phyloP scores from a whole-genome alignment of 2,329 filamentous ascomycete species.

The Acrocalymma vagum region DNA sequence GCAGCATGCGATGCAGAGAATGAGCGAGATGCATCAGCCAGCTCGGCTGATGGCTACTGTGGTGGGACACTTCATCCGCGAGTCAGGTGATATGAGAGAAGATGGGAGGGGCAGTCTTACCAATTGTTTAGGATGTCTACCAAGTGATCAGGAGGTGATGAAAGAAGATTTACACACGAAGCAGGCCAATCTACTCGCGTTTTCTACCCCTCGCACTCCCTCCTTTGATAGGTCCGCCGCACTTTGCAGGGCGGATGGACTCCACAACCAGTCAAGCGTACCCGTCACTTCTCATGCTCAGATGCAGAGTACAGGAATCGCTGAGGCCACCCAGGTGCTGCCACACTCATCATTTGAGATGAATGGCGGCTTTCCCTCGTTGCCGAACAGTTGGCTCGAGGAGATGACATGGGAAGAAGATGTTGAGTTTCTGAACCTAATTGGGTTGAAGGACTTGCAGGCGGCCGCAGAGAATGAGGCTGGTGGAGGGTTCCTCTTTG shows the following conservation, averaged over 20 bases:
- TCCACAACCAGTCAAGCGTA: too few species aligned
- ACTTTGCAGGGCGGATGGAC: too few species aligned
- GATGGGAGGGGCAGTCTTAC: neutral
- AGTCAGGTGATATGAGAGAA: conserved; percentile 2
- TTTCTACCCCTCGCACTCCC: too few species aligned
- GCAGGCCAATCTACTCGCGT: too few species aligned
- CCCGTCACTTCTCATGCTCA: conserved; percentile 1
- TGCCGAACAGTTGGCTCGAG: conserved; percentile 21
- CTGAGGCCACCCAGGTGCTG: neutral
- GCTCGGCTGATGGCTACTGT: conserved; percentile 19
- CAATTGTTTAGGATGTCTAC: neutral
- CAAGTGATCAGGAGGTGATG: neutral
- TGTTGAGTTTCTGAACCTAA: conserved; percentile 20
- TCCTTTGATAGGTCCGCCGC: too few species aligned
- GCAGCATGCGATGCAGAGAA: conserved; percentile 7
- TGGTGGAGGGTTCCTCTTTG: too few species aligned
- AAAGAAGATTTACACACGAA: too few species aligned
- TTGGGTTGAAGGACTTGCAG: conserved; percentile 21
- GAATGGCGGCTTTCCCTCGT: conserved; percentile 10
- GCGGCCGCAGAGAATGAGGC: too few species aligned
- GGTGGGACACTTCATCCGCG: conserved; percentile 17
- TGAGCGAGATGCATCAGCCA: conserved; percentile 22
- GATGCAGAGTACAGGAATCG: conserved; percentile 1
- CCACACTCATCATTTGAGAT: neutral
- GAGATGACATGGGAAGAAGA: conserved; percentile 22